Evolutionary conservation across 345 rosid genomes (phyloP).

Genomic region (Gynandropsis gynandra): DNA sequence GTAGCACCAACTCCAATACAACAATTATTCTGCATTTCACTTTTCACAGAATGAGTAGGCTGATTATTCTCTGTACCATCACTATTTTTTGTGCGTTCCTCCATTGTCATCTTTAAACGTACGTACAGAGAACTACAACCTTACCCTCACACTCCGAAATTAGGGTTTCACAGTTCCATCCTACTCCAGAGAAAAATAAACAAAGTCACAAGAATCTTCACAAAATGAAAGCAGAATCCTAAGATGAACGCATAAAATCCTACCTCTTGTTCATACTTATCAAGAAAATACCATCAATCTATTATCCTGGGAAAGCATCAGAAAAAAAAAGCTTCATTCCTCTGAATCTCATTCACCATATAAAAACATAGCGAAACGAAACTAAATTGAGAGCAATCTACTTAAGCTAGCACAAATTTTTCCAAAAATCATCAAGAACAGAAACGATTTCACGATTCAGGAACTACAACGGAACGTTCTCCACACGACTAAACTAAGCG

Average conservation of each 20-base stretch:
- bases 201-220: constrained; percentile 6
- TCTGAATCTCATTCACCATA: not conserved
- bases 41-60: constrained; percentile 24
- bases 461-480: not conserved
- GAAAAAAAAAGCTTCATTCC: not conserved
- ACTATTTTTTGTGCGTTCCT: constrained; percentile 40
- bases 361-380: constrained; percentile 18
- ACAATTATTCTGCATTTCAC: constrained; percentile 34
- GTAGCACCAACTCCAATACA: constrained; percentile 24
- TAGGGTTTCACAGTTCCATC: constrained; percentile 31
- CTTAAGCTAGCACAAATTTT: not conserved
- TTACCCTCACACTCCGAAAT: constrained; percentile 20
- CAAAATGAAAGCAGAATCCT: constrained; percentile 7
- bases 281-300: constrained; percentile 3
- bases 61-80: constrained; percentile 26
- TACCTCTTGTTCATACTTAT: not conserved
- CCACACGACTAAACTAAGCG: constrained; percentile 17
- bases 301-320: constrained; percentile 10
- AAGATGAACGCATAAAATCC: not conserved
- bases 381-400: constrained; percentile 8
- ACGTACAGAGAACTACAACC: constrained; percentile 16
- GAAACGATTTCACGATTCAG: not conserved
- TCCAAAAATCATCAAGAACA: not conserved
- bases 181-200: constrained; percentile 14
- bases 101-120: constrained; percentile 34